These are phyloP conservation scores for Moringa oleifera DNA, from an alignment of 345 rosid species.

Conservation along the genomic window DNA sequence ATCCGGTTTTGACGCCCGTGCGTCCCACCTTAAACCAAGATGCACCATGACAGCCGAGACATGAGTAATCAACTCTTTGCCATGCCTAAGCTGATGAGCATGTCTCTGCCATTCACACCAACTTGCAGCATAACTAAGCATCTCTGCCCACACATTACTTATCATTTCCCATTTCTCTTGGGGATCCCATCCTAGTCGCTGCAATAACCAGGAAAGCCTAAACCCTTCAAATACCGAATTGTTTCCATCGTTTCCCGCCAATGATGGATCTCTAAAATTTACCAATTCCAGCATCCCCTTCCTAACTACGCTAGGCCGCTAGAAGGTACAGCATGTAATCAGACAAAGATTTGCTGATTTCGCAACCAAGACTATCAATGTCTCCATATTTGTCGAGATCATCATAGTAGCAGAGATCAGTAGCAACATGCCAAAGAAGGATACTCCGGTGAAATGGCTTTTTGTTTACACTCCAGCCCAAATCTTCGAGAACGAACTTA, in stretches of 20 bases:
- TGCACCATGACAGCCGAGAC: conserved; percentile 20
- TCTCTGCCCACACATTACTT: conserved; percentile 20
- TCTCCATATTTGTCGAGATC: background rate
- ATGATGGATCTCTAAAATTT: too few species aligned
- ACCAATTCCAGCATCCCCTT: too few species aligned
- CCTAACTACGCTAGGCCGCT: too few species aligned
- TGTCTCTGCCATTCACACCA: conserved; percentile 22
- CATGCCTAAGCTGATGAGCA: conserved; percentile 15
- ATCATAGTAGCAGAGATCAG: conserved; percentile 13
- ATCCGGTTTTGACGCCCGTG: too few species aligned
- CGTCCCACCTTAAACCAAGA: conserved; percentile 16
- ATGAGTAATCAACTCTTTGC: conserved; percentile 25
- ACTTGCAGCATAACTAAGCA: conserved; percentile 18
- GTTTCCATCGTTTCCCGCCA: too few species aligned
- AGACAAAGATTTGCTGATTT: conserved; percentile 16
- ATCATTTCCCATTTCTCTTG: conserved; percentile 19
- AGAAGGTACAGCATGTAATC: conserved; percentile 15
- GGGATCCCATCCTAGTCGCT: background rate
- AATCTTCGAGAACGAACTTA: background rate
- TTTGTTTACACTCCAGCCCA: conserved; percentile 4
- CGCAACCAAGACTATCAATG: background rate
- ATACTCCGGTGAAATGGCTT: conserved; percentile 20
- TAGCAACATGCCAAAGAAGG: conserved; percentile 27
- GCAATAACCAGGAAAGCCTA: too few species aligned
- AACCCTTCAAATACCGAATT: too few species aligned